Evolutionary conservation across 768 basidiomycete genomes (phyloP), one percentile per base, ranked within the genome.

Genomic region (Mycena rebaudengoi): DNA sequence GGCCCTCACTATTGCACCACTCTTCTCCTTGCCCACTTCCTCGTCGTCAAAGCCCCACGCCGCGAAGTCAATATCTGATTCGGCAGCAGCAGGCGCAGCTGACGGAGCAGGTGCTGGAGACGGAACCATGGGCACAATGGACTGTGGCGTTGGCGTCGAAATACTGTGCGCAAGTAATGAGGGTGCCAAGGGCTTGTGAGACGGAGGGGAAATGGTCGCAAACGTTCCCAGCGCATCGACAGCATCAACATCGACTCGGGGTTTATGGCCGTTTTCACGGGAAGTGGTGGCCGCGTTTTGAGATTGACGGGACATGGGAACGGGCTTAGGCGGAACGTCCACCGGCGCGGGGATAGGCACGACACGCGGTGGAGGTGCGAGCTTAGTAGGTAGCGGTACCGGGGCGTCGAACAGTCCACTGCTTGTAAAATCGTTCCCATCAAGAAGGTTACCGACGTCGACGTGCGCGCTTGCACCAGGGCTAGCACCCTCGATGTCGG

Each of bases 311-410:
- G n/a, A n/a, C n/a, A n/a, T n/a, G n/a, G n/a, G n/a, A n/a, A n/a
- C n/a, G n/a, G n/a, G n/a, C n/a, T n/a, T n/a, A n/a, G 50, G 41
- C 26, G 53, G 33, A 16, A 45, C 32, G n/a, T 35, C 56, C n/a
- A 43, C 44, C 28, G 75, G 70, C 61, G 75, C 69, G 28, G 53
- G 67, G 18, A 75, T 76, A 10, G 79, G 77, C 45, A 78, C 79
- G 79, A 76, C 45, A 78, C 79, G n/a, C 78, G 81, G 76, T 8
- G 81, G 85, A 12, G 85, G 82, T 21, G 86, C 85, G 53, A 88
- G 72, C 48, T 75, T 83, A 12, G 70, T 61, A 4, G 83, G 80
- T 40, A 83, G 72, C 14, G 82, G 76, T 11, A 83, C 73, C 16
- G 85, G 78, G 54, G 75, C 75, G 21, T 68, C 66, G 41, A 68